Base-by-base conservation (phyloP, 148 eudicot species). In the Vaccinium darrowii region DNA sequence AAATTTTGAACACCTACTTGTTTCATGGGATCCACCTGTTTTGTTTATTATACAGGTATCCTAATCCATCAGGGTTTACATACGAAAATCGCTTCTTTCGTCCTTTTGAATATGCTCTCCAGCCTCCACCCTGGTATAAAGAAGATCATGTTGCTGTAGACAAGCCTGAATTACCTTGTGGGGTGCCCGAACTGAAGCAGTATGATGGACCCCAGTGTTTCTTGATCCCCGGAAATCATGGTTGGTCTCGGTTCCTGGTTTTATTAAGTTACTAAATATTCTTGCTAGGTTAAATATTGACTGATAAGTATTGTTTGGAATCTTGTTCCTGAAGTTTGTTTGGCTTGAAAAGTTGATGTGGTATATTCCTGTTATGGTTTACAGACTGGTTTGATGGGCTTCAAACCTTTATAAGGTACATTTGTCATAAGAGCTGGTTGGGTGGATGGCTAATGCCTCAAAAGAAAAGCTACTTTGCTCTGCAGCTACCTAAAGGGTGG, bases 361-460 rank as follows among this genome's bases (percentile, higher is more conserved):
- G 52, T 51, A 15, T 76, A 50, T 10, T 50, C 36, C 56, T 65
- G 86, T 73, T 78, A 7, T 84, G 75, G 21, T 50, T 79, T 88
- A 56, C 92, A 95, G 98, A 95, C 86, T 97, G 99, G 99, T 94
- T 97, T 88, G 99, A 97, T 87, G 99, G 99, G 77, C 95, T 97
- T 78, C 90, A 97, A 90, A 97, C 98, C 60, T 97, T 90, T 88
- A 95, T 95, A 92, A 93, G 98, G 89, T 95, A 93, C 89, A 97
- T 97, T 85, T 97, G 99, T 88, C 99, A 97, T 88, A 95, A 95
- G 87, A 95, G 91, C 90, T 97, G 99, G 99, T 94, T 97, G 88
- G 99, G 99, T 83, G 99, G 99, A 73, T 97, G 99, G 99, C 93
- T 97, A 84, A 97, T 97, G 99, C 99, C 99, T 82, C 99, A 97